Base-by-base conservation (phyloP, 2,329 filamentous ascomycete genomes). In the Scedosporium dehoogii region DNA sequence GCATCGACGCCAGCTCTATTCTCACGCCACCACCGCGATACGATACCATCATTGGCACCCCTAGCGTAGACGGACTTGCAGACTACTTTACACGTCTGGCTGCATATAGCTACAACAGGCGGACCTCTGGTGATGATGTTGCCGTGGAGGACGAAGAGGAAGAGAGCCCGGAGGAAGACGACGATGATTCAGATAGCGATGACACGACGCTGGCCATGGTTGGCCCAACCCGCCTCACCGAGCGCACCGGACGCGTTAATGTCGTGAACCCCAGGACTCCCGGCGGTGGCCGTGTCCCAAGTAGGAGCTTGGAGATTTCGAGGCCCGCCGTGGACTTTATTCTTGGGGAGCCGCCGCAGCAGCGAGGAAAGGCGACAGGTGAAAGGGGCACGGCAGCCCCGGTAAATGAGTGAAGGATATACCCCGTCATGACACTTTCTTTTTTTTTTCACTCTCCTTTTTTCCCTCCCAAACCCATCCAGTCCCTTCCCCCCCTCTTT, bases 41-140 rank as follows among this genome's bases (percentile, higher is more conserved):
- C 71, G 90, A 93, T 64, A 80, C 82, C 3, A 89, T 96, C 44
- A 85, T 94, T 1, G 89, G 88, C 16, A 84, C 83, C 64, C 78
- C 84, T 25, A 80, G 85, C 75, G 79, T 91, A 72, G 73, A 92
- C 76, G 74, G 87, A 0, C 73, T 96, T 57, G 89, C 91, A 1
- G 92, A 96, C 69, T 97, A 97, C 73, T 97, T 97, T 71, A 80
- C 87, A 0, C 85, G 92, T 1, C 76, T 96, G 46, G 89, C 89
- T 0, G 83, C 91, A 66, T 88, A 90, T 62, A 87, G 91, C 2
- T 76, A 76, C 21, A 69, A 72, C 12, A 29, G 14, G 6, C 42
- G 21, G 23, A 29, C 9, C 3, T 33, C 51, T 7, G 51, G 4
- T 10, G 12, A 23, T 51, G 33, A 57, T 29, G 33, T 56, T n/a